Conservation (phyloP, 2,329 filamentous ascomycete genomes). For the Whalleya microplaca region DNA sequence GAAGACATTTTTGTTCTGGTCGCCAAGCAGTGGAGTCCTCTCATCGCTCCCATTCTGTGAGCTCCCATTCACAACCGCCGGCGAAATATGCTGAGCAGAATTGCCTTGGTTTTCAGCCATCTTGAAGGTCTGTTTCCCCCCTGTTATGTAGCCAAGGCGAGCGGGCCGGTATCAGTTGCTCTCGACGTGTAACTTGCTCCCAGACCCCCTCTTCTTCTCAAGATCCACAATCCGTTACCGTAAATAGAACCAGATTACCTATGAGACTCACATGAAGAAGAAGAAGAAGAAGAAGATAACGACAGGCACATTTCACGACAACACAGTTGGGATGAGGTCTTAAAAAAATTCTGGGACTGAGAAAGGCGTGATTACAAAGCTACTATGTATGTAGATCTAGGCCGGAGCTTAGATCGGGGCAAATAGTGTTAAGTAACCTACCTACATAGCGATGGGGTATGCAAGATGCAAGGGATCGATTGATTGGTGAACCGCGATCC, state of each 20-base stretch:
- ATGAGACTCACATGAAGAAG: background rate
- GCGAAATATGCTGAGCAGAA: slow-evolving; percentile 5
- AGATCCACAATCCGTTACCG: background rate
- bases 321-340: too few relatives aligned
- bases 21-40: slow-evolving; percentile 31
- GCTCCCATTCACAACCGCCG: slow-evolving; percentile 8
- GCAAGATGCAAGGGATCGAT: background rate
- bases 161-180: background rate
- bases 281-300: too few relatives aligned
- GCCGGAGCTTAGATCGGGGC: background rate
- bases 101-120: slow-evolving; percentile 22
- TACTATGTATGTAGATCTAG: background rate
- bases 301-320: too few relatives aligned
- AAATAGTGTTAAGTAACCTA: too few relatives aligned
- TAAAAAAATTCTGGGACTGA: too few relatives aligned
- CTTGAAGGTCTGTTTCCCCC: slow-evolving; percentile 1
- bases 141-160: background rate
- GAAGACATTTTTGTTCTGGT: slow-evolving; percentile 12
- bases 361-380: too few relatives aligned
- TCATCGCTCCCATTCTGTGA: slow-evolving; percentile 13
- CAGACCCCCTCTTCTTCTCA: background rate
- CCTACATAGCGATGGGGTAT: background rate
- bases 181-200: background rate
- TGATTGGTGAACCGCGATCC: background rate
- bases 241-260: background rate